Base-by-base conservation (phyloP, 352 stramenopile genomes). In the Phytophthora vignae region DNA sequence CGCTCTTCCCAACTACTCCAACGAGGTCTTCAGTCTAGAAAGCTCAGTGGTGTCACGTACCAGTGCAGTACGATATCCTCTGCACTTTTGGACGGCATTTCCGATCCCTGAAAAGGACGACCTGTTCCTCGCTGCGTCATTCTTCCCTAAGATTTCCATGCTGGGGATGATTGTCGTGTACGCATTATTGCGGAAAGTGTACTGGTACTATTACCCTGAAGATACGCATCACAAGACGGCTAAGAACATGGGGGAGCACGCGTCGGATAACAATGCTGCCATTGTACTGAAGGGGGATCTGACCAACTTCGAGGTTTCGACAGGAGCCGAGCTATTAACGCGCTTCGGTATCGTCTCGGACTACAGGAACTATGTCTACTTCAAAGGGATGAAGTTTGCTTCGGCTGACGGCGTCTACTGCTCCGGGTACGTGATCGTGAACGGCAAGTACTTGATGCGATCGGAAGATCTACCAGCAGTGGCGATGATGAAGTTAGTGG, bases 361-460 rank as follows among this genome's bases (percentile, higher is more conserved):
- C 42, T 50, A 50, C 15, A 50, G 8, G 36, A 50, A 50, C 8
- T 50, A 50, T 7, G 42, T 50, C 9, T 50, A 50, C 15, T 50
- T 50, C 42, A 50, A 50, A 50, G 42, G 15, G n/a, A 50, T 50
- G 42, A 50, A 50, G 42, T 50, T 50, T 21, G 42, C 42, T 22
- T 50, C 42, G n/a, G 42, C 42, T 5, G 42, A 50, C 42, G 42
- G 42, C 8, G 42, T 50, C 12, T 50, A 22, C n/a, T 50, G 42
- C 8, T 50, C 42, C 12, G 42, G 42, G 8, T 50, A 50, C n/a
- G 42, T 50, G 12, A 50, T 50, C 17, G 42, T 50, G 42, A 50
- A 75, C 48, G 55, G 61, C 53, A 76, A 70, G 46, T 82, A 63
- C 27, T 50, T 82, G 22, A 66, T 82, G 19, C 50, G 64, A 12